Base-by-base conservation (phyloP, 2,329 filamentous ascomycete species). In the Aspergillus candidus region DNA sequence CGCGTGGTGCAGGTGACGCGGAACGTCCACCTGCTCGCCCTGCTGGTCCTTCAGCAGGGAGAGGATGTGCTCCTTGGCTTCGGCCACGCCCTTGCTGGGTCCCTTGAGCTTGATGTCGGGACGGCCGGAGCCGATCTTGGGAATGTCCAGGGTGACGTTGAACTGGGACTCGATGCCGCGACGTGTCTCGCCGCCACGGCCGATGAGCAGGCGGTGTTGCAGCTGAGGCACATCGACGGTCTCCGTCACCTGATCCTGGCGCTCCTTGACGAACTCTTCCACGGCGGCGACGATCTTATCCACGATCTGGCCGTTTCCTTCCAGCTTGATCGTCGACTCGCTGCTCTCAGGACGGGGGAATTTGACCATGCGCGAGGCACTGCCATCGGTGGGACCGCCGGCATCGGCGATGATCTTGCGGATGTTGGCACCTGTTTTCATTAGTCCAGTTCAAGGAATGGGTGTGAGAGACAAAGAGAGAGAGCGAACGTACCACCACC, bases 151-250 rank as follows among this genome's bases (percentile, higher is more conserved):
- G 6, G 83, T 82, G 41, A 98, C 84, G 44, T 80, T 83, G 72
- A 96, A 94, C 62, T 90, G 80, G 32, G 83, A 77, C 73, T 98
- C 93, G 18, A 98, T 77, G 52, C 84, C 79, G 51, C 87, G 86
- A 66, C 94, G 86, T 38, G 82, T 83, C 54, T 95, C 89, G 51
- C 94, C 93, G 51, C 88, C 89, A 44, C 89, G 88, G 34, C 93
- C 93, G 60, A 98, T 97, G 17, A 98, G 77, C 7, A 87, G 77
- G 42, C 90, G 79, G 67, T 98, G 94, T 74, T 96, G 94, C 57
- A 93, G 86, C 11, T 84, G 82, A 12, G 90, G 86, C 31, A 98
- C 83, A 30, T 96, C 89, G 18, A 96, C 63, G 12, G 77, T 76
- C 58, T 88, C 84, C 0, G 82, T 86, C 33, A 88, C 79, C 69